phyloP scores from a whole-genome alignment of 2,329 filamentous ascomycete species.

The Scolecobasidium constrictum region DNA sequence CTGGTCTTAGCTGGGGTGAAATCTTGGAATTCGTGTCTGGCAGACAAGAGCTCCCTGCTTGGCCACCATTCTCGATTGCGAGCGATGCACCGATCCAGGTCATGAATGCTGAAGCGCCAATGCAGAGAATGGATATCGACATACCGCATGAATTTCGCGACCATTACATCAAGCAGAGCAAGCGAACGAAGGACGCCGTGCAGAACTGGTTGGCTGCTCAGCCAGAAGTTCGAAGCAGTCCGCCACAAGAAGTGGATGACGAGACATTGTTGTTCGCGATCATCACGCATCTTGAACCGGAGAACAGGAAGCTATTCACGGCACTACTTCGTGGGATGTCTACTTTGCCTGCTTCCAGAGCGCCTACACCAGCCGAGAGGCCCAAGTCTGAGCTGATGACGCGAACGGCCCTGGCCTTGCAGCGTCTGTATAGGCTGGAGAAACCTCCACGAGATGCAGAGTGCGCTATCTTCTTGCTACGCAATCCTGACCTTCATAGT shows the following conservation, averaged over 20 bases:
- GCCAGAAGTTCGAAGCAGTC: constrained; percentile 59
- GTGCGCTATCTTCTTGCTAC: constrained; percentile 73
- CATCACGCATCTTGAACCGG: constrained; percentile 68
- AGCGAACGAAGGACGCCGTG: constrained; percentile 84
- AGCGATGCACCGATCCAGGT: constrained; percentile 45
- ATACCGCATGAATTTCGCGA: constrained; percentile 88
- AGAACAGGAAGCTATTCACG: constrained; percentile 72
- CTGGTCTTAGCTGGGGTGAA: constrained; percentile 86
- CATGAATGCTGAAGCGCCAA: constrained; percentile 46
- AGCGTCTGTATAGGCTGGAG: constrained; percentile 70
- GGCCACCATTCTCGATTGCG: constrained; percentile 74
- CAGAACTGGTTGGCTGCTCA: constrained; percentile 83
- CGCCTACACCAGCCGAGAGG: constrained; percentile 53
- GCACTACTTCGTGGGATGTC: constrained; percentile 57
- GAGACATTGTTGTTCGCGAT: constrained; percentile 92
- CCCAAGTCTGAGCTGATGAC: constrained; percentile 57
- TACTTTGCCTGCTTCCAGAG: constrained; percentile 41
- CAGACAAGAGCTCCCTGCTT: constrained; percentile 70
- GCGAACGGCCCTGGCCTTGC: constrained; percentile 66
- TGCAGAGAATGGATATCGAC: constrained; percentile 80
- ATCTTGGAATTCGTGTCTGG: constrained; percentile 89
- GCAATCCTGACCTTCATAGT: constrained; percentile 71
- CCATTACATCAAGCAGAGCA: constrained; percentile 83
- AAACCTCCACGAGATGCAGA: constrained; percentile 73
- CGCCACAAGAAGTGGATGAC: constrained; percentile 83